Evolutionary conservation across 495 filamentous ascomycete genomes (phyloP), one percentile per base, ranked within the genome.

Genomic region (Chaetomium tenue): DNA sequence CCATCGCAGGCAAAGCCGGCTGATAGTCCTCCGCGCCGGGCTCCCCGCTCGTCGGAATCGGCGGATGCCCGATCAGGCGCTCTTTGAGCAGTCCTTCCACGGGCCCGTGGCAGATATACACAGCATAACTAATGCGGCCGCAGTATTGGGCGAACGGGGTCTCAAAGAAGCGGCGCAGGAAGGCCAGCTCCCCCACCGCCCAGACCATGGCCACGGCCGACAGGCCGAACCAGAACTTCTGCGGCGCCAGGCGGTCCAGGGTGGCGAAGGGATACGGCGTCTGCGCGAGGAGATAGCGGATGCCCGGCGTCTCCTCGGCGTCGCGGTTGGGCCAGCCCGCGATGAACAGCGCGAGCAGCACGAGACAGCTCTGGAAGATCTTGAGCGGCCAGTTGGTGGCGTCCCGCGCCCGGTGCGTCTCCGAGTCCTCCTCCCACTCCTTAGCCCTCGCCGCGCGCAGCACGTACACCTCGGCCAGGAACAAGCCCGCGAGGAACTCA

Each of bases 61-160:
- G 61, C 8, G 64, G 33, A 25, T 48, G 42, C 6, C 76, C 76
- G 11, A 86, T 76, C 55, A 86, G 69, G 0, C 72, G 68, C 58
- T 79, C 80, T 40, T 82, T 81, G 57, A 83, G 74, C 0, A 79
- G 75, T 57, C 78, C 78, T 2, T 86, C 75, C 22, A 86, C 80
- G 13, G 83, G 82, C 1, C 84, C 85, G 58, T 88, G 86, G 30
- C 84, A 79, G 61, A 87, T 82, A 58, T 87, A 88, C 40, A 88
- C 79, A 11, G 84, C 80, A 64, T 81, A 88, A 39, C 83, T 86
- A 67, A 87, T 83, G 26, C 82, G 79, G 46, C 86, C 87, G 16
- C 86, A 78, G 67, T 89, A 89, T 68, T 87, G 86, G 23, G 85
- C 84, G 0, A 88, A 52, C 0, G 75, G 70, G 47, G 81, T 81